Percentiles rank a stretch among this genome's conserved stretches.
These are phyloP conservation scores for Mortierella sp. DNA, from an alignment of 371 early-diverging fungal genomes.

Conservation along the genomic window DNA sequence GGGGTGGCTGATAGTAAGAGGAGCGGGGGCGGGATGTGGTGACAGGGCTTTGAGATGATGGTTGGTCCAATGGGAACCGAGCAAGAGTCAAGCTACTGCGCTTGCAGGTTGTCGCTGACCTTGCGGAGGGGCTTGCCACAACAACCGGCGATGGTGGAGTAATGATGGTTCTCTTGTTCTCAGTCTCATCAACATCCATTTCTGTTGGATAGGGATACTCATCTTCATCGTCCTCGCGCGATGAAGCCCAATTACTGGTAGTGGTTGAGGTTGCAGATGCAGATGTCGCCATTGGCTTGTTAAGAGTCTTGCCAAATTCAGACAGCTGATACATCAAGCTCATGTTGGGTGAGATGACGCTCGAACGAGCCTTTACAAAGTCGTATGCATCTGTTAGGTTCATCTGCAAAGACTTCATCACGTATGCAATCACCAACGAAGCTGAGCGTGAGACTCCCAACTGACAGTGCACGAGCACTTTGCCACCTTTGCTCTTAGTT, in stretches of 20 bases:
- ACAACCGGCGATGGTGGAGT: background rate
- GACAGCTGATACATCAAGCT: conserved; percentile 81
- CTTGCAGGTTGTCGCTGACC: background rate
- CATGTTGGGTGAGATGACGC: conserved; percentile 86
- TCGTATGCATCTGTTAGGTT: conserved; percentile 81
- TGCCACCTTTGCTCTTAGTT: conserved; percentile 65
- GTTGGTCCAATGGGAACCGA: background rate
- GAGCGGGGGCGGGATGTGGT: conserved; percentile 22
- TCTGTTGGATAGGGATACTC: conserved; percentile 37
- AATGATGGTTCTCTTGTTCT: conserved; percentile 2
- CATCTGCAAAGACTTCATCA: conserved; percentile 78
- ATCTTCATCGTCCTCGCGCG: conserved; percentile 32
- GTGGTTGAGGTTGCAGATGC: background rate
- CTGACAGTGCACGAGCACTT: conserved; percentile 90
- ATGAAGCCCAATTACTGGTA: conserved; percentile 1
- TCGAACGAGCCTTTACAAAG: conserved; percentile 78
- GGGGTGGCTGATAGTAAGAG: conserved; percentile 18
- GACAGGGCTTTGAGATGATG: background rate
- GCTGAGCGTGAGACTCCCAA: conserved; percentile 93
- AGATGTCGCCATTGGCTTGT: background rate
- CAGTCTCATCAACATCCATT: conserved; percentile 16
- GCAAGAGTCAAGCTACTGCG: conserved; percentile 10
- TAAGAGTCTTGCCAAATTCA: conserved; percentile 74
- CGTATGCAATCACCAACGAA: conserved; percentile 87
- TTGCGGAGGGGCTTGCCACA: background rate